phyloP scores from a whole-genome alignment of 2,329 filamentous ascomycete species.

The Conoideocrella luteorostrata region DNA sequence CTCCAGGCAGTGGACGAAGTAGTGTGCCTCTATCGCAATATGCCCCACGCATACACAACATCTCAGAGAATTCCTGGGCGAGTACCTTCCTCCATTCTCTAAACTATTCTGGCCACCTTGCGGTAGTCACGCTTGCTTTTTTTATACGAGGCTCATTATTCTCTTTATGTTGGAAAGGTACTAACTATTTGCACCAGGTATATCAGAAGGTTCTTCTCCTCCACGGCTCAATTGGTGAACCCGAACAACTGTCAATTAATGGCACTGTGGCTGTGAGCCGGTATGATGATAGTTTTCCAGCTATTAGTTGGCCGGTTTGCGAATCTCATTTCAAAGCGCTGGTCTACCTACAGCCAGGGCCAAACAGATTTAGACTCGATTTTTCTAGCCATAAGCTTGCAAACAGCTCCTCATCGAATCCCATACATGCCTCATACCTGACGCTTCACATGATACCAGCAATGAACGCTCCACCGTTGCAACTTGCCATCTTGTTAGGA shows the following conservation, averaged over 20 bases:
- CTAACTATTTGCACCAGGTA: slow-evolving; percentile 50
- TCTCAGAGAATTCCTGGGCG: slow-evolving; percentile 82
- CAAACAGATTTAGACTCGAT: slow-evolving; percentile 82
- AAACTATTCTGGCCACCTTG: neutral
- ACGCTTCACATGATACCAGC: slow-evolving; percentile 82
- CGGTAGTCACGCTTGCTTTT: neutral
- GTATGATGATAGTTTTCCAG: slow-evolving; percentile 78
- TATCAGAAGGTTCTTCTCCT: slow-evolving; percentile 86
- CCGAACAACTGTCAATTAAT: slow-evolving; percentile 61
- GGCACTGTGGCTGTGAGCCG: slow-evolving; percentile 74
- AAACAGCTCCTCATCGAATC: slow-evolving; percentile 58
- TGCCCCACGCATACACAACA: slow-evolving; percentile 71
- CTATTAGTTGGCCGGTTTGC: slow-evolving; percentile 78
- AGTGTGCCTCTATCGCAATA: slow-evolving; percentile 66
- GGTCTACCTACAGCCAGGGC: slow-evolving; percentile 83
- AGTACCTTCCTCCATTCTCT: slow-evolving; percentile 23
- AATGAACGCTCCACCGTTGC: slow-evolving; percentile 72
- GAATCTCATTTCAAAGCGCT: slow-evolving; percentile 89
- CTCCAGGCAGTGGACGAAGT: slow-evolving; percentile 46
- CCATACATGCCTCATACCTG: slow-evolving; percentile 71
- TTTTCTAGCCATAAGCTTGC: slow-evolving; percentile 78
- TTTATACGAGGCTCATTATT: neutral
- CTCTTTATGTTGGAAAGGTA: no score
- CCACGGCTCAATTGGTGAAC: slow-evolving; percentile 73
- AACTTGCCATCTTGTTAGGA: slow-evolving; percentile 80